These are phyloP conservation scores for Cladorrhinum sp. DNA, from an alignment of 2,329 filamentous ascomycete genomes.

Conservation along the genomic window DNA sequence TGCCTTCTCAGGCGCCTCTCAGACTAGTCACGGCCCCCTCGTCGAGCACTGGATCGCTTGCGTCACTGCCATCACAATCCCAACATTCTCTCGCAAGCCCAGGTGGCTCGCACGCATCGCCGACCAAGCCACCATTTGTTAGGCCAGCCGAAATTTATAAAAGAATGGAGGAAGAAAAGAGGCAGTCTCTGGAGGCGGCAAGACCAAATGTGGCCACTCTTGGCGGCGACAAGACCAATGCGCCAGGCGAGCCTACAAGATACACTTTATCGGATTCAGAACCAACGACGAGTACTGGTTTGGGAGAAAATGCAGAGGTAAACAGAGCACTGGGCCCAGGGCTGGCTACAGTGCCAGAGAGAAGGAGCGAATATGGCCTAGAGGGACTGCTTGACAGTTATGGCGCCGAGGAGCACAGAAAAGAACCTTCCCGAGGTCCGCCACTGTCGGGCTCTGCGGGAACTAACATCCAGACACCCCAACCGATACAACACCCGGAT, in stretches of 20 bases:
- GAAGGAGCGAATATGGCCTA: conserved; percentile 57
- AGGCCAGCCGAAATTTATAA: conserved; percentile 76
- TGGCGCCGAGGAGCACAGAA: conserved; percentile 14
- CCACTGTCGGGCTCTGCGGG: neutral
- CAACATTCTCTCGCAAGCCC: neutral
- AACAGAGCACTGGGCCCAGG: conserved; percentile 34
- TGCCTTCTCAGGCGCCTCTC: neutral
- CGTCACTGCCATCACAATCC: conserved; percentile 3
- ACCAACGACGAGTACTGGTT: conserved; percentile 22
- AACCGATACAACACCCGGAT: neutral
- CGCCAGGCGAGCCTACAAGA: neutral
- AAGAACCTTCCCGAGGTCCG: conserved; percentile 3
- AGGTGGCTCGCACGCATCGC: neutral
- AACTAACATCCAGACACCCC: conserved; percentile 6
- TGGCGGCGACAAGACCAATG: conserved; percentile 24
- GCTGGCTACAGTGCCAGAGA: conserved; percentile 54
- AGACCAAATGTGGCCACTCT: conserved; percentile 55
- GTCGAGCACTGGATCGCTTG: neutral
- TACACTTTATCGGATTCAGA: neutral
- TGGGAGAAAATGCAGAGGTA: conserved; percentile 37
- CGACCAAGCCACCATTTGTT: conserved; percentile 47
- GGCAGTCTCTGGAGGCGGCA: conserved; percentile 54
- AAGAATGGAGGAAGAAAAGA: conserved; percentile 63
- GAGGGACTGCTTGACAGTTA: conserved; percentile 39
- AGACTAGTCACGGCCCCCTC: neutral